Evolutionary conservation across 169 alveolate species (phyloP), one percentile per base, ranked within the genome.

Genomic region (Miamiensis avidus): DNA sequence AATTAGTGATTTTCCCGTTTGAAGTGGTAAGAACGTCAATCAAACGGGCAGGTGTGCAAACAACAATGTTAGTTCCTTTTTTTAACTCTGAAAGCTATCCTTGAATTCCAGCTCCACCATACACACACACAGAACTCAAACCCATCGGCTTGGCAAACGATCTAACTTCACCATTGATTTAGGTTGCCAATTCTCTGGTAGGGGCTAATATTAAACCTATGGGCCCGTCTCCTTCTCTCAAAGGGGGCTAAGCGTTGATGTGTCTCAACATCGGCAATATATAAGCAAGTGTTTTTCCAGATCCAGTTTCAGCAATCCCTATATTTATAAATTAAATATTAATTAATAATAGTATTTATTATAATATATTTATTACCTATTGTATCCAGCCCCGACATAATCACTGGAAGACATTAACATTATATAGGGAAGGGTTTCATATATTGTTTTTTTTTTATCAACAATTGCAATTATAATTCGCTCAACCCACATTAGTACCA

Each of bases 401-500:
- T 78, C 32, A 98, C 97, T 0, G 99, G 99, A n/a, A 98, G 89
- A 28, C 96, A 88, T 89, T 98, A 99, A 98, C 98, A 96, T 94
- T 99, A 99, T 15, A 99, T 98, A 26, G 99, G 99, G 88, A 98
- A 98, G 74, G 99, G 99, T 77, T 95, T 95, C 77, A 93, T 90
- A 88, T 97, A 97, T 78, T 96, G 95, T 75, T 98, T 96, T 85
- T 92, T 97, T 77, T 97, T 98, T 31, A 93, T 82, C 87, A 98
- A 92, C 16, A 97, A 96, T 72, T 93, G 91, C 77, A 98, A 89
- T 34, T 98, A 95, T 86, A 97, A 96, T 75, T 97, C 98, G 26
- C 98, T 98, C 82, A 98, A 94, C 6, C 99, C 99, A 88, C 99
- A 98, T 93, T 99, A 99, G 86, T 96, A 97, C 97, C 99, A 99